Evolutionary conservation across 176 grass and related monocot species (phyloP).

Genomic region (Triticum turgidum): DNA sequence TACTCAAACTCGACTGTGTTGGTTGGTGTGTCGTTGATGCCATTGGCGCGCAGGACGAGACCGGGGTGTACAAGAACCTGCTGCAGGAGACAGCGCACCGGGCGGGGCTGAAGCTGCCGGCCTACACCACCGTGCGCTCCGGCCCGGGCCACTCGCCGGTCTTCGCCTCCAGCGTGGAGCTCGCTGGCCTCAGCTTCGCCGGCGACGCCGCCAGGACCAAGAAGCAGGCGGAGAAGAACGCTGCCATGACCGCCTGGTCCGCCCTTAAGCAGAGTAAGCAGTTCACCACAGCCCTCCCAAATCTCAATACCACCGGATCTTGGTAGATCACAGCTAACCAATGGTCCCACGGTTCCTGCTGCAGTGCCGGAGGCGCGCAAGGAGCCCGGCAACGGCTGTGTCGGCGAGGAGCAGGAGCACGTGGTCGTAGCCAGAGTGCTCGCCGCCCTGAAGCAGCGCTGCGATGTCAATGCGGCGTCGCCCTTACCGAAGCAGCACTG

Average conservation of each 20-base stretch:
- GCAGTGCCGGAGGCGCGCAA: slow-evolving; percentile 72
- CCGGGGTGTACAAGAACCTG: slow-evolving; percentile 95
- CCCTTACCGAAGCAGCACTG: slow-evolving; percentile 22
- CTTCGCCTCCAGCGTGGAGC: slow-evolving; percentile 72
- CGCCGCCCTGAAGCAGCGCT: slow-evolving; percentile 39
- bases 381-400: slow-evolving; percentile 28
- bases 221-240: slow-evolving; percentile 98
- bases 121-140: slow-evolving; percentile 83
- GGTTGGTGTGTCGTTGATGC: background rate
- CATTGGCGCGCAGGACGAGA: slow-evolving; percentile 65
- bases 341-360: background rate
- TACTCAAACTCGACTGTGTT: no score
- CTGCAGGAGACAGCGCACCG: slow-evolving; percentile 89
- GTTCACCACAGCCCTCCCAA: background rate
- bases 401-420: slow-evolving; percentile 67
- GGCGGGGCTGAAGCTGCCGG: slow-evolving; percentile 73
- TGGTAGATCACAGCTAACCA: background rate
- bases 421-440: slow-evolving; percentile 63
- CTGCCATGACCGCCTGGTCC: slow-evolving; percentile 82
- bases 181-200: slow-evolving; percentile 66
- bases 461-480: background rate
- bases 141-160: slow-evolving; percentile 77
- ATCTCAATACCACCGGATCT: background rate
- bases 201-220: slow-evolving; percentile 82
- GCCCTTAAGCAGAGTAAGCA: slow-evolving; percentile 70